Conservation (phyloP, 306 rosid genomes). For the Cucumis hystrix region DNA sequence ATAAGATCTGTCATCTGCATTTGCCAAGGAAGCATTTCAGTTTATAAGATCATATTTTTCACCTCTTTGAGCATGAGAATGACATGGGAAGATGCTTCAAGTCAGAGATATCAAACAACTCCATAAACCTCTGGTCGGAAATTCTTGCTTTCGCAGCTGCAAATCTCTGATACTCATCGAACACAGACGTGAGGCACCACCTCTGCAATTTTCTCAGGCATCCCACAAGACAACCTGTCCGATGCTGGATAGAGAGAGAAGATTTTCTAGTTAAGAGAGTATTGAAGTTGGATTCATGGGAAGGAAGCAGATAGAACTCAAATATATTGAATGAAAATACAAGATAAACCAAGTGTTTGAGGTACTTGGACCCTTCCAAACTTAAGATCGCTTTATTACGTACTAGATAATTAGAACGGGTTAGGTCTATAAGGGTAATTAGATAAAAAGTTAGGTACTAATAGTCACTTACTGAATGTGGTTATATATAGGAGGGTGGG, state of each 20-base stretch:
- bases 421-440: too few species aligned
- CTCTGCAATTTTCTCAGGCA: conserved; percentile 83
- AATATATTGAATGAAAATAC: too few species aligned
- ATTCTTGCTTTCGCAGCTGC: conserved; percentile 97
- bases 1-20: neutral
- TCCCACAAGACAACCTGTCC: conserved; percentile 97
- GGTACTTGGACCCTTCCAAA: too few species aligned
- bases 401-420: too few species aligned
- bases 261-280: conserved; percentile 2
- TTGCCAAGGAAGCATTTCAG: conserved; percentile 10
- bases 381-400: too few species aligned
- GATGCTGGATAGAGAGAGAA: conserved; percentile 46
- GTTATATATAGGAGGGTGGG: too few species aligned
- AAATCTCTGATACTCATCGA: conserved; percentile 85
- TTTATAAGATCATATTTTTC: conserved; percentile 7
- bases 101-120: conserved; percentile 79
- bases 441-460: too few species aligned
- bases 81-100: conserved; percentile 56
- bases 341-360: too few species aligned
- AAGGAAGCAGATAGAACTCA: neutral
- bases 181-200: conserved; percentile 89
- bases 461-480: too few species aligned
- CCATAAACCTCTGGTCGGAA: conserved; percentile 93
- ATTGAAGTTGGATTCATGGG: neutral
- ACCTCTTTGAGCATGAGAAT: conserved; percentile 54